phyloP scores from a whole-genome alignment of 1,284 basidiomycete species.

The Naganishia sp. region DNA sequence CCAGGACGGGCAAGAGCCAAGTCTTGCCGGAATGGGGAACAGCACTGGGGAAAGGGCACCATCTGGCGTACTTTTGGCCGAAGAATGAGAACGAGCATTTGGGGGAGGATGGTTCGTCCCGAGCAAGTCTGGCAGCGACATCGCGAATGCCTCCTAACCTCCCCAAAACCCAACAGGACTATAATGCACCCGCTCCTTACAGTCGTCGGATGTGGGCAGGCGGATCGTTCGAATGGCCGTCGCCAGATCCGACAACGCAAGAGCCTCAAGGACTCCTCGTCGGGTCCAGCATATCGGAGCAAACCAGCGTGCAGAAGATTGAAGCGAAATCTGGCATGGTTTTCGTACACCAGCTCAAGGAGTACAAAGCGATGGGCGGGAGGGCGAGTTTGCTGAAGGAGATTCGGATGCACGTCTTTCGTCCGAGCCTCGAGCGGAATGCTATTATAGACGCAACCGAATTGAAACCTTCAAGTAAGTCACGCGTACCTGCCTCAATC shows the following conservation, averaged over 20 bases:
- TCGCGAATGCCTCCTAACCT: background rate
- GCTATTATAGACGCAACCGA: background rate
- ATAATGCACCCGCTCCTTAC: constrained; percentile 67
- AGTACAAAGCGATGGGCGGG: constrained; percentile 56
- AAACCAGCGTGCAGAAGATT: constrained; percentile 61
- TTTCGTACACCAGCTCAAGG: constrained; percentile 67
- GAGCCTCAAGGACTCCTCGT: constrained; percentile 52
- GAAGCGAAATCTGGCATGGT: constrained; percentile 72
- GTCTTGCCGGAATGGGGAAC: constrained; percentile 52
- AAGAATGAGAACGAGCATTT: constrained; percentile 63
- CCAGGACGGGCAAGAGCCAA: constrained; percentile 61
- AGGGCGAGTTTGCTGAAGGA: constrained; percentile 62
- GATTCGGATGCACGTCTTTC: constrained; percentile 73
- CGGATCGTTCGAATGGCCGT: constrained; percentile 68
- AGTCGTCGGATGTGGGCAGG: constrained; percentile 81
- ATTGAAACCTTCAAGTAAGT: background rate
- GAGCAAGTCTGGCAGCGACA: constrained; percentile 59
- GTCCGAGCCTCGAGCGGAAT: constrained; percentile 45
- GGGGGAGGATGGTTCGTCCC: constrained; percentile 62
- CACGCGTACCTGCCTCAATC: background rate
- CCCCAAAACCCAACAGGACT: constrained; percentile 53
- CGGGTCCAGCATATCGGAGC: constrained; percentile 61
- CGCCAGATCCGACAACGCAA: constrained; percentile 26
- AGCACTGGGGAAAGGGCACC: constrained; percentile 64
- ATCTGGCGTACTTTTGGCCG: constrained; percentile 73